Conservation (phyloP, 352 stramenopile genomes). For the Globisporangium splendens region DNA sequence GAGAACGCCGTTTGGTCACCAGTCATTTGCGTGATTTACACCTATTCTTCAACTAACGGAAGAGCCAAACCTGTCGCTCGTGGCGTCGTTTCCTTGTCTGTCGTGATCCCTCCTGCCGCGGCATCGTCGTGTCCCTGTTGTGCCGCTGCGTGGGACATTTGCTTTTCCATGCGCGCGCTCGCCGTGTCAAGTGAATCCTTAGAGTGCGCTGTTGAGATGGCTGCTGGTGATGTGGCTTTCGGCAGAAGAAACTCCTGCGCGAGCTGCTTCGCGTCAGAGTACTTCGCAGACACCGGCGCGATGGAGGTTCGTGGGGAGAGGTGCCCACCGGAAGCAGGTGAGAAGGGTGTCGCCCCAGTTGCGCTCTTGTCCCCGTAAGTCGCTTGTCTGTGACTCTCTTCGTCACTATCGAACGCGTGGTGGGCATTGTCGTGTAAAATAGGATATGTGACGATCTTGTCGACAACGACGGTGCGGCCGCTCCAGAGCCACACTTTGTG, state of each 20-base stretch:
- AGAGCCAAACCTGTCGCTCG: too few relatives aligned
- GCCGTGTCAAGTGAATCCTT: not conserved
- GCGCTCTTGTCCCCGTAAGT: too few relatives aligned
- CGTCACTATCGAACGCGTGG: not conserved
- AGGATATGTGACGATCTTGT: slow-evolving; percentile 52
- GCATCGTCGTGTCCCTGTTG: too few relatives aligned
- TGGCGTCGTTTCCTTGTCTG: too few relatives aligned
- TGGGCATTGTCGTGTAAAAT: not conserved
- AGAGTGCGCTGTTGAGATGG: not conserved
- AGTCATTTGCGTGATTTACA: too few relatives aligned
- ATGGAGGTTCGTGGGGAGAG: not conserved
- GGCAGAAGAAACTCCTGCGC: slow-evolving; percentile 2
- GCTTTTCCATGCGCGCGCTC: slow-evolving; percentile 10
- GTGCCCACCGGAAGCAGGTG: not conserved
- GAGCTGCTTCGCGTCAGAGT: slow-evolving; percentile 9
- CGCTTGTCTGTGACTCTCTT: not conserved
- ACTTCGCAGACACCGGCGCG: not conserved
- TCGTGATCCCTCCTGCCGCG: not conserved
- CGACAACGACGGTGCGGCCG: slow-evolving; percentile 49
- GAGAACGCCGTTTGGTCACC: too few relatives aligned
- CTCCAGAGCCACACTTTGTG: slow-evolving; percentile 65
- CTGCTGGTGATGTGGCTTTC: not conserved
- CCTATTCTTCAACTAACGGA: too few relatives aligned
- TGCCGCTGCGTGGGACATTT: slow-evolving; percentile 8
- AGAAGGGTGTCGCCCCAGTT: too few relatives aligned